Conservation (phyloP, 371 early-diverging fungal genomes). For the Mycotypha africana region DNA sequence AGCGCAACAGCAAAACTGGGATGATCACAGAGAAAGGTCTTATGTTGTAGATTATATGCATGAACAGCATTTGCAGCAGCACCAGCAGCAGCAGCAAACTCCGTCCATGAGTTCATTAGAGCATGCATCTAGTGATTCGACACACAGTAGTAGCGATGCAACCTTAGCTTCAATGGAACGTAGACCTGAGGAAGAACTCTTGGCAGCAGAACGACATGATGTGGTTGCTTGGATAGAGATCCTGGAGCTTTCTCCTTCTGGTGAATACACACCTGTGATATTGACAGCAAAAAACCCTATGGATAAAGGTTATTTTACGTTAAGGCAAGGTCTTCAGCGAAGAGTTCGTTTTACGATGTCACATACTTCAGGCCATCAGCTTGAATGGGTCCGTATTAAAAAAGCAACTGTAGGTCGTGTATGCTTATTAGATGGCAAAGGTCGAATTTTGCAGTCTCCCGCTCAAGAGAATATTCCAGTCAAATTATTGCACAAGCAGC, state of each 20-base stretch:
- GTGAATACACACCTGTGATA: slow-evolving; percentile 70
- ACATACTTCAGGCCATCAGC: slow-evolving; percentile 72
- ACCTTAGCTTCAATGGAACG: slow-evolving; percentile 33
- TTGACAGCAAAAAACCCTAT: slow-evolving; percentile 47
- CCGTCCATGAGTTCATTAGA: slow-evolving; percentile 20
- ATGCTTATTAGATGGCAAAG: slow-evolving; percentile 61
- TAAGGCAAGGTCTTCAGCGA: slow-evolving; percentile 84
- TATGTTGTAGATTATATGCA: slow-evolving; percentile 14
- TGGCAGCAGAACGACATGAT: slow-evolving; percentile 67
- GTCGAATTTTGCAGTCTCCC: slow-evolving; percentile 51
- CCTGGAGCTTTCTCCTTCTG: slow-evolving; percentile 62
- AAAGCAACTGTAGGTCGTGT: slow-evolving; percentile 61
- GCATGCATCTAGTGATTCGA: slow-evolving; percentile 1
- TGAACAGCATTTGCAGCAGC: slow-evolving; percentile 11
- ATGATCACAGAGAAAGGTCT: slow-evolving; percentile 44
- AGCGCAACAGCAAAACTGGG: slow-evolving; percentile 58
- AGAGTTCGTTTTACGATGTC: slow-evolving; percentile 65
- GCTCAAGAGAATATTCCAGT: slow-evolving; percentile 49
- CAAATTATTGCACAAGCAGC: slow-evolving; percentile 43
- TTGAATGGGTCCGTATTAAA: slow-evolving; percentile 57
- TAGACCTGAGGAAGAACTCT: slow-evolving; percentile 61
- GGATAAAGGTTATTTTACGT: slow-evolving; percentile 63
- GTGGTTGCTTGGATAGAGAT: slow-evolving; percentile 64
- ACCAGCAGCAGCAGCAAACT: slow-evolving; percentile 2
- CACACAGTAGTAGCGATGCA: slow-evolving; percentile 15